Evolutionary conservation across 176 grass and related monocot species (phyloP), one percentile per base, ranked within the genome.

Genomic region (Calamus simplicifolius): DNA sequence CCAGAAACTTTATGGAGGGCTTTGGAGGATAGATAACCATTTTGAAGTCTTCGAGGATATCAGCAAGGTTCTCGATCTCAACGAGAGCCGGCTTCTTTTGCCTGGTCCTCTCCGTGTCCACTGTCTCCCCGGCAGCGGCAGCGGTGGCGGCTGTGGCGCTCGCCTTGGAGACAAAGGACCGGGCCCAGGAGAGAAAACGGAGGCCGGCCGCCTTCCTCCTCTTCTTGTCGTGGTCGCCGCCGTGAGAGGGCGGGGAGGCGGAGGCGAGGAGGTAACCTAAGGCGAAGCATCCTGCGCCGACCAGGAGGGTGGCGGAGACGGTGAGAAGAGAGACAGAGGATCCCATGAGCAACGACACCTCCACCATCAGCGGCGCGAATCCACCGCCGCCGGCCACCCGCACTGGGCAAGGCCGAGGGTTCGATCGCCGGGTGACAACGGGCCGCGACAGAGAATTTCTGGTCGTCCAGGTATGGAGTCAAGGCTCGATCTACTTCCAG

Each of bases 1-100:
- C 35, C 8, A 43, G 35, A 12, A 43, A 43, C 35, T 43, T 12
- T 10, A 43, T 13, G 0, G 35, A 43, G 35, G 35, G 35, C 27
- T 51, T 26, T 14, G 30, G 64, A 69, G 30, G 2, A 43, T 16
- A n/a, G 0, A 50, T 43, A 7, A 91, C 93, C 93, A 97, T 97
- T 63, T 97, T 97, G 63, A 97, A 97, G 69, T 89, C 93, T 13
- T 98, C 79, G 19, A 98, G 78, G 48, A 98, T 98, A 74, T 88
- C 79, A 0, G 93, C 87, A 19, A 98, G 71, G 72, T 80, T 98
- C 64, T 98, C 87, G 62, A 98, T 64, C 78, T 91, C 93, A 52
- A 91, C 60, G 13, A 66, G 74, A 13, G 55, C 70, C 27, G 55
- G 48, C 8, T 76, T 75, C 7, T 78, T 25, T 69, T 75, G 27